phyloP scores from a whole-genome alignment of 371 early-diverging fungal species.

The Rhizopus arrhizus region DNA sequence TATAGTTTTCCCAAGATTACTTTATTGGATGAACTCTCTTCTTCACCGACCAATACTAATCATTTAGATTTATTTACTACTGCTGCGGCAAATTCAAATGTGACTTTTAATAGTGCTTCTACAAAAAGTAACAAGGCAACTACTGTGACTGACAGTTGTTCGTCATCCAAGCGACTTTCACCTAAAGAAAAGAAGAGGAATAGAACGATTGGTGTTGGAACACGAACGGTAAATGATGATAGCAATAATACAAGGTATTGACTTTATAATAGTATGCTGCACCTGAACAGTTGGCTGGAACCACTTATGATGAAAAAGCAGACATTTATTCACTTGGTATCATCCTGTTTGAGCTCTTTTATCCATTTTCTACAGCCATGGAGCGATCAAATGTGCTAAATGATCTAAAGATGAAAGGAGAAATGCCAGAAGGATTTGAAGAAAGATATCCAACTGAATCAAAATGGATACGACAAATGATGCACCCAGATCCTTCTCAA shows the following conservation, averaged over 20 bases:
- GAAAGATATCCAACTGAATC: constrained; percentile 79
- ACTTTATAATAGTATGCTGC: constrained; percentile 74
- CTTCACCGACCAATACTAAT: neutral
- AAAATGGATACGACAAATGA: constrained; percentile 75
- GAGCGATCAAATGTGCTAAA: constrained; percentile 65
- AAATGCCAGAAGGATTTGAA: constrained; percentile 76
- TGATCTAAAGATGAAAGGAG: constrained; percentile 60
- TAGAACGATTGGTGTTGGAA: constrained; percentile 71
- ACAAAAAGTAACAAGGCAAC: neutral
- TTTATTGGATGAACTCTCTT: constrained; percentile 3
- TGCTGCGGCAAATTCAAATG: neutral
- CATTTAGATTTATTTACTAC: constrained; percentile 2
- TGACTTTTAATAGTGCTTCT: neutral
- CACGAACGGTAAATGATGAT: constrained; percentile 59
- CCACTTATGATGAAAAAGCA: constrained; percentile 62
- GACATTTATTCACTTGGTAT: constrained; percentile 78
- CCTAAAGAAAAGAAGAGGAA: constrained; percentile 13
- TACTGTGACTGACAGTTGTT: neutral
- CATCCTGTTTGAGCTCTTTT: constrained; percentile 71
- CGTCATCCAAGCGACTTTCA: neutral
- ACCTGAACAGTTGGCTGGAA: constrained; percentile 83
- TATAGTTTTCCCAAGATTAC: neutral
- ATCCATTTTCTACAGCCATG: constrained; percentile 67
- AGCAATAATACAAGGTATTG: neutral
- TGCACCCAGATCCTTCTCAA: constrained; percentile 69